A percentile compares a stretch with the other conserved stretches of the same genome.
Conservation (phyloP, 768 basidiomycete genomes). For the Tylopilus plumbeoviolaceoides region DNA sequence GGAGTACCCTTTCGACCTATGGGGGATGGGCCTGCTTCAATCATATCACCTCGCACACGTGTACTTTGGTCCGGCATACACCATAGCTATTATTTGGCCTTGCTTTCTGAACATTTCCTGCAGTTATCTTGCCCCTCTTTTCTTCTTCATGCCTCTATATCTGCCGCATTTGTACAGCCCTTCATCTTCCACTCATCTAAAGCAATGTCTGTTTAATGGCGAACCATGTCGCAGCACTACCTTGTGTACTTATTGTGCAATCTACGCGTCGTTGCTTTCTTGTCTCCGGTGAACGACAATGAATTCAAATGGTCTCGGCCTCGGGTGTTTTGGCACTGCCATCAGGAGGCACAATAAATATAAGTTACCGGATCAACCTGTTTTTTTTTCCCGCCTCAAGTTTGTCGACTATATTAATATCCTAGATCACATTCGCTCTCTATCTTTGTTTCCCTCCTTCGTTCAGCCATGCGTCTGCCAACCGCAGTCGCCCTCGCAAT, state of each 20-base stretch:
- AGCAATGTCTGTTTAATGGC: slow-evolving; percentile 41
- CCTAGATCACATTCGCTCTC: slow-evolving; percentile 1
- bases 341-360: not conserved
- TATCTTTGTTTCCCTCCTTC: slow-evolving; percentile 1
- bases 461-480: slow-evolving; percentile 26
- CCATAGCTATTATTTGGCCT: slow-evolving; percentile 35
- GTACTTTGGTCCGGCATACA: slow-evolving; percentile 69
- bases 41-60: slow-evolving; percentile 57
- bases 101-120: slow-evolving; percentile 36
- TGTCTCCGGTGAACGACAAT: not conserved
- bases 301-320: no score
- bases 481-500: slow-evolving; percentile 31
- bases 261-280: slow-evolving; percentile 31
- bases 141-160: slow-evolving; percentile 29
- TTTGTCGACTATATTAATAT: not conserved
- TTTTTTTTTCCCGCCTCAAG: not conserved
- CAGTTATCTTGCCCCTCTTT: slow-evolving; percentile 21
- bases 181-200: slow-evolving; percentile 37
- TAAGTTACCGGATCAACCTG: not conserved
- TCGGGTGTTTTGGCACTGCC: not conserved
- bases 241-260: slow-evolving; percentile 39
- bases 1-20: slow-evolving; percentile 32
- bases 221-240: slow-evolving; percentile 34
- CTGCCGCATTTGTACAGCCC: slow-evolving; percentile 45
- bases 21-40: slow-evolving; percentile 35